Base-by-base conservation (phyloP, 1,139 yeast genomes). In the Suhomyces bribrorum region DNA sequence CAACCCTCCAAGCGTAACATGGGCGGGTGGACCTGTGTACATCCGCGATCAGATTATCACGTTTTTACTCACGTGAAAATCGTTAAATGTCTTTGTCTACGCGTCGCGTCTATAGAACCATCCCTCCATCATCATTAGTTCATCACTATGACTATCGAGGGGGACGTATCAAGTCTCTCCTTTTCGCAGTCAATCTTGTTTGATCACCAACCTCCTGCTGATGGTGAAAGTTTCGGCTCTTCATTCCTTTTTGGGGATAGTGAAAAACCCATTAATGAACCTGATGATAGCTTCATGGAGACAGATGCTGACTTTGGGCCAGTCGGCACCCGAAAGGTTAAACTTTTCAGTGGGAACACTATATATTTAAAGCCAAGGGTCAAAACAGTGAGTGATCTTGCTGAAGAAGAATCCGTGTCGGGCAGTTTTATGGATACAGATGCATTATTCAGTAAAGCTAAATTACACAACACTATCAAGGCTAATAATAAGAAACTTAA, bases 1-100 rank as follows among this genome's bases (percentile, higher is more conserved):
- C 73, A 67, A 65, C 72, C 72, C 73, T 67, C 72, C 72, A 59
- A 9, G 39, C 29, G 15, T 32, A 8, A 18, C 8, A 7, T 18
- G 7, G 22, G 22, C 8, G 23, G 23, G 23, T 20, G 23, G 4
- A 3, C 3, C 11, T 20, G 8, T 20, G 23, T 20, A 20, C 5
- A n/a, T 8, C 4, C 23, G 23, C 6, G 23, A 20, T 20, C 11
- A 20, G 8, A n/a, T 20, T 8, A 20, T 20, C 11, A 4, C n/a
- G n/a, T 8, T 5, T 4, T 4, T 9, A 12, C 7, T 14, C 14
- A 26, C 15, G 14, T 26, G 14, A 26, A 26, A 26, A 26, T 26
- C 28, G 5, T 18, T 12, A 14, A 7, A 15, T 13, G n/a, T 14
- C 23, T 15, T 7, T 17, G n/a, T 17, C 12, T 29, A 24, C 36